Conservation (phyloP, 1,284 basidiomycete genomes). For the Trichosporon asahii region DNA sequence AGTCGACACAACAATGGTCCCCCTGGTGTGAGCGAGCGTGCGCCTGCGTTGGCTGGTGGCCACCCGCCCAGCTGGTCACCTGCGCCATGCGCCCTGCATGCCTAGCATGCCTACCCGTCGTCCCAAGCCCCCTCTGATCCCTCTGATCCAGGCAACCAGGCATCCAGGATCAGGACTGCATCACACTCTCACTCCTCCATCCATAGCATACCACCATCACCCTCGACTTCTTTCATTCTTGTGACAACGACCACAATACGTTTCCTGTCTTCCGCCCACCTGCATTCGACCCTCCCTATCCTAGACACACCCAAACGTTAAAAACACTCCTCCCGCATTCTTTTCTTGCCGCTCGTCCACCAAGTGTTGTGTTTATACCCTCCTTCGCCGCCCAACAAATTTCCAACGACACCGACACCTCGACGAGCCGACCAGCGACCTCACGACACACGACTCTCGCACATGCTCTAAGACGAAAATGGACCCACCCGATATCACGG, state of each 20-base stretch:
- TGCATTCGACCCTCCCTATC: not conserved
- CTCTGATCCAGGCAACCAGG: slow-evolving; percentile 1
- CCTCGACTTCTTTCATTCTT: not conserved
- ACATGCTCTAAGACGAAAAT: slow-evolving; percentile 10
- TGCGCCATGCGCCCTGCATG: slow-evolving; percentile 4
- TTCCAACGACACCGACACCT: not conserved
- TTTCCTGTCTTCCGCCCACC: slow-evolving; percentile 6
- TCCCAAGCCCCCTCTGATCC: not conserved
- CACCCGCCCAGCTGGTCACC: not conserved
- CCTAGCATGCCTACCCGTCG: not conserved
- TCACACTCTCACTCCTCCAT: slow-evolving; percentile 2
- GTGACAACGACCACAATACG: not conserved
- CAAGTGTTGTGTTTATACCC: not conserved
- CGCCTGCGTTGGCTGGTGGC: not conserved
- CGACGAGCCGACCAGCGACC: not conserved
- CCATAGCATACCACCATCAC: not conserved
- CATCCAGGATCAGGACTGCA: slow-evolving; percentile 6
- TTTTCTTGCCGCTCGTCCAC: not conserved
- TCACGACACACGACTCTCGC: not conserved
- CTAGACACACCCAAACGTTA: not conserved
- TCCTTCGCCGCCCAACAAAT: slow-evolving; percentile 2
- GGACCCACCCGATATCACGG: slow-evolving; percentile 15
- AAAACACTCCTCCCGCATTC: not conserved
- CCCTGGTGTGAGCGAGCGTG: not conserved
- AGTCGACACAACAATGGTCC: not conserved